Evolutionary conservation across 176 grass and related monocot genomes (phyloP), one percentile per base, ranked within the genome.

Genomic region (Triticum monococcum): DNA sequence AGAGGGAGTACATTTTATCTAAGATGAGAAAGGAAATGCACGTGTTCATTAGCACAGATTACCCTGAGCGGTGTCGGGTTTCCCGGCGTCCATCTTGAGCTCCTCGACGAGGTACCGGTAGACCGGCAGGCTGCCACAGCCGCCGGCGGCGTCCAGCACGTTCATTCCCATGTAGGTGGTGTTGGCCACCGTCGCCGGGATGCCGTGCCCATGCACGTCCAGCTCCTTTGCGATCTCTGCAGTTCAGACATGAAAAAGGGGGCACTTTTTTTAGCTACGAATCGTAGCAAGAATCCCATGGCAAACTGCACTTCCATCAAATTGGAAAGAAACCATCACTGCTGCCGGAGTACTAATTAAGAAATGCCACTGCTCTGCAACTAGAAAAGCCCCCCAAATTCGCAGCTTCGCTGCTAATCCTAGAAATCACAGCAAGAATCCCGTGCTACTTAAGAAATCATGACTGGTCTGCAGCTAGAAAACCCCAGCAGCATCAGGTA

Each of bases 141-240:
- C 72, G 31, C 79, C 56, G 1, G 45, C 45, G 0, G 79, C 60
- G 5, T 81, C 68, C 16, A 87, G 79, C 10, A 31, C 79, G 23
- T 40, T 38, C 22, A 12, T 75, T 70, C 86, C 78, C 11, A 75
- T 7, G 31, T 75, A 87, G 40, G 25, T 64, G 30, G 79, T 64
- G 60, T 33, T 57, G 62, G 86, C 79, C 72, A 88, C 24, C 9
- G 45, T 77, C 11, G 9, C 46, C 33, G 46, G 70, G 50, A 88
- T 82, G 20, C 80, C 80, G 9, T 46, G 82, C 63, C 86, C 80
- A 3, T 70, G 35, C 28, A 32, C 52, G 26, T 88, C 86, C 64
- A 83, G 80, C 25, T 78, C 62, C 33, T 70, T 83, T 9, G 86
- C 86, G 0, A 83, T 83, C 79, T 26, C 80, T 88, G 31, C 43